Conservation (phyloP, 768 basidiomycete species). For the Jaapia argillacea region DNA sequence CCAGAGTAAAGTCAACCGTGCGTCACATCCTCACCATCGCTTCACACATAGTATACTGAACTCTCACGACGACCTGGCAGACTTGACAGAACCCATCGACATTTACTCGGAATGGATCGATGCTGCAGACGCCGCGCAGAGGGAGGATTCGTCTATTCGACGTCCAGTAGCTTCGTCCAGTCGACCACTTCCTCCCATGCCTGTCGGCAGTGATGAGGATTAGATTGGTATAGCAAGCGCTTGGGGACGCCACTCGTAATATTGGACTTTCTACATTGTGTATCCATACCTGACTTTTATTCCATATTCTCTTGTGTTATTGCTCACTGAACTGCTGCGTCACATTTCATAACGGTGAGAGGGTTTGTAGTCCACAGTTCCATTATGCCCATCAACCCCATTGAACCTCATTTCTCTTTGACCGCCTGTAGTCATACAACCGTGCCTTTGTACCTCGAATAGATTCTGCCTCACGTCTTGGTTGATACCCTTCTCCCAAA, state of each 20-base stretch:
- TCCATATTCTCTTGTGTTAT: background rate
- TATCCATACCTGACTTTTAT: background rate
- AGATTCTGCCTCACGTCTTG: too few species aligned
- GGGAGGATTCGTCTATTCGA: conserved; percentile 41
- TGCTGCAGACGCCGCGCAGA: conserved; percentile 76
- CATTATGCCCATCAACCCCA: too few species aligned
- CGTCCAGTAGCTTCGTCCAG: conserved; percentile 49
- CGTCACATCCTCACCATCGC: conserved; percentile 15
- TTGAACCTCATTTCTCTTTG: too few species aligned
- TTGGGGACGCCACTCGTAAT: too few species aligned
- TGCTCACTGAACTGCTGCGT: too few species aligned
- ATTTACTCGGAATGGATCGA: conserved; percentile 92
- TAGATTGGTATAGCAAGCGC: conserved; percentile 21
- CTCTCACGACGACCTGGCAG: conserved; percentile 25
- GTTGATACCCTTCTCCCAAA: too few species aligned
- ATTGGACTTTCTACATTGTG: background rate
- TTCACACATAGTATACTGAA: conserved; percentile 9
- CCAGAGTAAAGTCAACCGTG: conserved; percentile 83
- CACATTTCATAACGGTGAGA: too few species aligned
- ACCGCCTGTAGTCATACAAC: too few species aligned
- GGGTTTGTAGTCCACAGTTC: too few species aligned
- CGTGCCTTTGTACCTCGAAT: too few species aligned
- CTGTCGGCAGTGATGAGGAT: conserved; percentile 40
- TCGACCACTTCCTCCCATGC: conserved; percentile 23
- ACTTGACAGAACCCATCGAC: conserved; percentile 80